Evolutionary conservation across 2,329 filamentous ascomycete species (phyloP).

Genomic region (Emericellopsis cladophorae): DNA sequence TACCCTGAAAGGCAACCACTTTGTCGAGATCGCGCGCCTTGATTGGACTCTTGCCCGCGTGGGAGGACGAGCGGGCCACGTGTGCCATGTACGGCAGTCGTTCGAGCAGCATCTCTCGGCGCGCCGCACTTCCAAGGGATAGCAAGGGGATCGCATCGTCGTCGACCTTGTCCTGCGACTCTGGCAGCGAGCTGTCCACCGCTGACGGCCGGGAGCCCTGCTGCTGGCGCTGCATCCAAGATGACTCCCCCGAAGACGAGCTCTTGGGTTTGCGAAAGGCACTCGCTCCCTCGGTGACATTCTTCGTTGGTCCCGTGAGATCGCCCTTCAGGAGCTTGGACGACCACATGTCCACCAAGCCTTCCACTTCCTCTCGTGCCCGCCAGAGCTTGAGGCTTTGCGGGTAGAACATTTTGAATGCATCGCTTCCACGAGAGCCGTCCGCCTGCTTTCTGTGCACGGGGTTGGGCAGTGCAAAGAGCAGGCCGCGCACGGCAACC

Average conservation of each 20-base stretch:
- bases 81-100: conserved; percentile 74
- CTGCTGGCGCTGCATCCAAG: conserved; percentile 21
- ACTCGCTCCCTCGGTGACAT: conserved; percentile 30
- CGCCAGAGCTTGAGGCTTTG: conserved; percentile 75
- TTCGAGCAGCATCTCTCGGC: conserved; percentile 67
- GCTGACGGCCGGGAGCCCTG: conserved; percentile 6
- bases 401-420: conserved; percentile 88
- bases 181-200: background rate
- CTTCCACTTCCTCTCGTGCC: conserved; percentile 69
- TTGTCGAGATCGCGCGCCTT: conserved; percentile 50
- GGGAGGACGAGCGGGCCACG: conserved; percentile 34
- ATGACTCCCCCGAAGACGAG: conserved; percentile 11
- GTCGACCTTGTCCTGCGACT: conserved; percentile 5
- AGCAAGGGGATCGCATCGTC: conserved; percentile 27
- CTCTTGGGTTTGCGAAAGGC: conserved; percentile 30
- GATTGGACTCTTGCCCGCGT: conserved; percentile 25
- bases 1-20: conserved; percentile 54
- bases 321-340: conserved; percentile 46
- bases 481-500: conserved; percentile 71
- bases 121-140: conserved; percentile 52
- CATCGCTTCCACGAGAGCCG: conserved; percentile 38
- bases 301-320: conserved; percentile 18
- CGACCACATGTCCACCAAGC: conserved; percentile 58
- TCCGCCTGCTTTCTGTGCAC: conserved; percentile 56
- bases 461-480: conserved; percentile 75